Evolutionary conservation across 2,329 filamentous ascomycete genomes (phyloP).

Genomic region (Neonectria magnoliae): DNA sequence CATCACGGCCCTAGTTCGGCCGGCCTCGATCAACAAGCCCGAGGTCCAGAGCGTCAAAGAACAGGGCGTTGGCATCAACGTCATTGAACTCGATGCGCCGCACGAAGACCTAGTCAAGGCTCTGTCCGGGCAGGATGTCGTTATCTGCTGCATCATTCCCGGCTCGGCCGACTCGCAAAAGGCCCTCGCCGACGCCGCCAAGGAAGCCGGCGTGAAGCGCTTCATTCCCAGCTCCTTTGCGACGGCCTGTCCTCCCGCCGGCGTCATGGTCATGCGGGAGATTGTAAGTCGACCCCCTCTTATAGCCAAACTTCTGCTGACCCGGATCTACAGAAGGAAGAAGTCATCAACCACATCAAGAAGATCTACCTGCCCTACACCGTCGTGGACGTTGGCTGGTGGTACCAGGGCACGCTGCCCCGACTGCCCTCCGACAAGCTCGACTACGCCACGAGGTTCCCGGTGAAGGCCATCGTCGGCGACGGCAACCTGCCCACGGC

Average conservation of each 20-base stretch:
- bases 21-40: slow-evolving; percentile 9
- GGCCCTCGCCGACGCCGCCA: slow-evolving; percentile 14
- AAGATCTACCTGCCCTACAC: slow-evolving; percentile 62
- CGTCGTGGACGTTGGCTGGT: slow-evolving; percentile 67
- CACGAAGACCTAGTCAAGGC: not conserved
- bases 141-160: slow-evolving; percentile 1
- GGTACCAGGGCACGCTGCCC: slow-evolving; percentile 59
- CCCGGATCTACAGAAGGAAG: slow-evolving; percentile 54
- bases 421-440: slow-evolving; percentile 39
- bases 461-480: slow-evolving; percentile 51
- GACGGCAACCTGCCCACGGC: slow-evolving; percentile 56
- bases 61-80: not conserved
- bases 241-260: not conserved
- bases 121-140: slow-evolving; percentile 10
- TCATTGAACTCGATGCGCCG: not conserved
- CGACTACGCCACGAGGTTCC: slow-evolving; percentile 41
- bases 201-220: slow-evolving; percentile 14
- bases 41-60: not conserved
- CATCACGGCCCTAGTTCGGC: slow-evolving; percentile 11
- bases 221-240: slow-evolving; percentile 14
- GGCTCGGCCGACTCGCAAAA: not conserved
- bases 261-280: slow-evolving; percentile 8
- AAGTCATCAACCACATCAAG: slow-evolving; percentile 59
- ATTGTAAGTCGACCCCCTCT: not conserved
- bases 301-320: not conserved